Base-by-base conservation (phyloP, 768 basidiomycete genomes). In the Favolaschia claudopus region DNA sequence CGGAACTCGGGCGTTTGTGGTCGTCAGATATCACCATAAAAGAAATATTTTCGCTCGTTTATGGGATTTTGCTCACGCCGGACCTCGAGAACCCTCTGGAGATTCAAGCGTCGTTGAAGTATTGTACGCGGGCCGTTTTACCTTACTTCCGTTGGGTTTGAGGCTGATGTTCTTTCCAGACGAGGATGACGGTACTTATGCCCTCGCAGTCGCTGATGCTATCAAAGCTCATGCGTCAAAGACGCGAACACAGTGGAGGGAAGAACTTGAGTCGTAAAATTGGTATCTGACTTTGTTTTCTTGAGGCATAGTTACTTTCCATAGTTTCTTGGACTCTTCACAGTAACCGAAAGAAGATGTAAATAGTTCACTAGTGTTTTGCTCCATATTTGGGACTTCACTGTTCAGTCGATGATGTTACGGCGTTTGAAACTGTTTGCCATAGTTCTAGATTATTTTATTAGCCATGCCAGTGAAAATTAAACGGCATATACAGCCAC, bases 1-100 rank as follows among this genome's bases (percentile, higher is more conserved):
- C 72, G 1, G 72, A 73, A 52, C 60, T 73, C 7, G 67, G 72
- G 19, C 63, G 72, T 7, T 55, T 73, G 15, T 73, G 72, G 72
- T 67, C 70, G 4, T 70, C 72, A 10, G 72, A 73, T 44, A 71
- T 70, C 51, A 67, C 66, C 5, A 25, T 73, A 57, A 70, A 70
- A 31, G 67, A 69, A 14, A 55, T 69, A 4, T 63, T 73, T 42
- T 61, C 54, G n/a, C 63, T 66, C 5, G 53, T 71, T 2, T 73
- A 71, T 38, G 70, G 70, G 0, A 58, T 68, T 8, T 59, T 73
- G 12, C 48, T 70, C 1, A 64, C 67, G 19, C 72, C 72, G 5
- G 70, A 73, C 40, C 56, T 73, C 14, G 72, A 73, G 36, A 73
- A 73, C 43, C 70, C 70, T 15, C 28, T 73, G 20, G 72, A 73